These are phyloP conservation scores for Annulohypoxylon nitens DNA, from an alignment of 495 filamentous ascomycete genomes.

Conservation along the genomic window DNA sequence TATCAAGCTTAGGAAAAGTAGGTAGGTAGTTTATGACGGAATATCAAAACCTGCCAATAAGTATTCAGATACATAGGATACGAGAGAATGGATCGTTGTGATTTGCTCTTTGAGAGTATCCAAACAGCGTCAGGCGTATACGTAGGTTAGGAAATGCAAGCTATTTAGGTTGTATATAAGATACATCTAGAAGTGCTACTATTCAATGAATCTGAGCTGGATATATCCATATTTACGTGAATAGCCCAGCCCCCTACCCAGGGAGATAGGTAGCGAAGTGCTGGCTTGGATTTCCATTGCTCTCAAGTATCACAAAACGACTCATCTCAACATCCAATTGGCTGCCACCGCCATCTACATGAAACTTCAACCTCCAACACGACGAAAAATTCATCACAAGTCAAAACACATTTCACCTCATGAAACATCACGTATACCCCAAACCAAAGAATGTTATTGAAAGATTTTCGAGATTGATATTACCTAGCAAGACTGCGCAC, in stretches of 20 bases:
- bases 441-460: conserved; percentile 6
- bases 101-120: background rate
- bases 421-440: background rate
- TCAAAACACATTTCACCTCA: background rate
- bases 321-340: too few relatives aligned
- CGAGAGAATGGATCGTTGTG: background rate
- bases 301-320: background rate
- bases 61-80: background rate
- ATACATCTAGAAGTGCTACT: background rate
- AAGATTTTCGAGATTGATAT: conserved; percentile 25
- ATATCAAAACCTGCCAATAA: background rate
- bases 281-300: background rate
- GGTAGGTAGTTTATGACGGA: background rate
- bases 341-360: background rate
- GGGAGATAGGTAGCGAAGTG: too few relatives aligned
- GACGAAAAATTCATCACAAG: background rate
- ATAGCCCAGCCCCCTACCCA: too few relatives aligned
- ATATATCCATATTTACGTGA: background rate
- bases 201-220: background rate
- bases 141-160: background rate
- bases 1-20: background rate
- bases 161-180: background rate
- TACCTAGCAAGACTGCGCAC: conserved; percentile 35
- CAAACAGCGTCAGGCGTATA: background rate
- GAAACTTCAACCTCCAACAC: background rate